Evolutionary conservation across 169 alveolate species (phyloP).

Genomic region (Babesia gibsoni): DNA sequence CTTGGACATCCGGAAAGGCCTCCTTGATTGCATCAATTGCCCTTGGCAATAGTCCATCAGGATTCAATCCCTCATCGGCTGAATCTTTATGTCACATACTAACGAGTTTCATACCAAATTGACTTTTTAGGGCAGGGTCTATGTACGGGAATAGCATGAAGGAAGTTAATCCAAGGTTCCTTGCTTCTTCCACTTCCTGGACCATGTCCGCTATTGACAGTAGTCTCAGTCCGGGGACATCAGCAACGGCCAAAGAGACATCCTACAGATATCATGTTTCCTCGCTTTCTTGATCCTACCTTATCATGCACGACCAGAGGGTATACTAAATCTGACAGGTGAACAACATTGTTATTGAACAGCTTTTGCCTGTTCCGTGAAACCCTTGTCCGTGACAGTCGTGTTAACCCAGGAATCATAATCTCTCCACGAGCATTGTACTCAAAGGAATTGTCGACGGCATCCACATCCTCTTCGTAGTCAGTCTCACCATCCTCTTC

Average conservation of each 20-base stretch:
- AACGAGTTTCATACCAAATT: conserved; percentile 22
- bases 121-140: conserved; percentile 34
- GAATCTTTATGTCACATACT: not conserved
- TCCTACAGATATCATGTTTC: conserved; percentile 8
- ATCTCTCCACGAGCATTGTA: conserved; percentile 59
- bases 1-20: conserved; percentile 48
- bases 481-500: conserved; percentile 17
- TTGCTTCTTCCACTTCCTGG: conserved; percentile 46
- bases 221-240: conserved; percentile 42
- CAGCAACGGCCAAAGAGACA: conserved; percentile 1
- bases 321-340: conserved; percentile 30
- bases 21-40: conserved; percentile 49
- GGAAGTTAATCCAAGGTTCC: conserved; percentile 46
- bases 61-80: conserved; percentile 55
- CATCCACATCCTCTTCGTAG: conserved; percentile 45
- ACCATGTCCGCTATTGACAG: conserved; percentile 35
- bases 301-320: conserved; percentile 48
- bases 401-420: conserved; percentile 24
- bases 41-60: conserved; percentile 47
- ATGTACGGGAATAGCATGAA: conserved; percentile 39
- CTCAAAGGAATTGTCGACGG: conserved; percentile 38
- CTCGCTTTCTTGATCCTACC: conserved; percentile 10
- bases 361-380: conserved; percentile 37
- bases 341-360: conserved; percentile 16
- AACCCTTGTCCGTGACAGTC: conserved; percentile 39